Evolutionary conservation across 2,329 filamentous ascomycete species (phyloP).

Genomic region (Aspergillus sp.): DNA sequence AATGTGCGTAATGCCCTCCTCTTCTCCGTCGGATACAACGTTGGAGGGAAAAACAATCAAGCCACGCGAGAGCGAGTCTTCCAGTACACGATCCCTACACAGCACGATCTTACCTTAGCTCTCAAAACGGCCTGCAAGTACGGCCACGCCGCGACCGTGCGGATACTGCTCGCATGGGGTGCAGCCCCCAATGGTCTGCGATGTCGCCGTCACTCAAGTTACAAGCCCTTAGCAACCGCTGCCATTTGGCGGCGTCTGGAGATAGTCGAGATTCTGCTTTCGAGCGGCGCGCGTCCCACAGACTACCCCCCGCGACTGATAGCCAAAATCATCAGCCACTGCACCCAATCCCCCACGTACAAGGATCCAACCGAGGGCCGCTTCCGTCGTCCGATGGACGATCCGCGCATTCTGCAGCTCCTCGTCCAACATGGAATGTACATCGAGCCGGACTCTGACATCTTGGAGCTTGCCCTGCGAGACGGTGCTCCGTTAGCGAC

Average conservation of each 20-base stretch:
- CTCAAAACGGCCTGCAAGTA: neutral
- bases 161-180: neutral
- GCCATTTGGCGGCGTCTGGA: neutral
- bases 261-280: neutral
- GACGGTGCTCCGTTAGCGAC: neutral
- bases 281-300: neutral
- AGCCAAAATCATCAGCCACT: neutral
- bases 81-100: neutral
- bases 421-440: neutral
- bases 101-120: neutral
- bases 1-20: neutral
- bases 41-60: too few species aligned
- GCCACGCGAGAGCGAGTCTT: neutral
- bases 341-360: neutral
- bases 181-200: neutral
- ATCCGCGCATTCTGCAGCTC: neutral
- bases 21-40: neutral
- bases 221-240: neutral
- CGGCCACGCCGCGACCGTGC: neutral
- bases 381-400: neutral
- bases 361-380: too few species aligned
- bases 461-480: neutral
- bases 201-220: rapidly evolving
- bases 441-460: neutral
- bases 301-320: neutral